Evolutionary conservation across 208 protist species (phyloP).

Genomic region (Phytomonas serpens): DNA sequence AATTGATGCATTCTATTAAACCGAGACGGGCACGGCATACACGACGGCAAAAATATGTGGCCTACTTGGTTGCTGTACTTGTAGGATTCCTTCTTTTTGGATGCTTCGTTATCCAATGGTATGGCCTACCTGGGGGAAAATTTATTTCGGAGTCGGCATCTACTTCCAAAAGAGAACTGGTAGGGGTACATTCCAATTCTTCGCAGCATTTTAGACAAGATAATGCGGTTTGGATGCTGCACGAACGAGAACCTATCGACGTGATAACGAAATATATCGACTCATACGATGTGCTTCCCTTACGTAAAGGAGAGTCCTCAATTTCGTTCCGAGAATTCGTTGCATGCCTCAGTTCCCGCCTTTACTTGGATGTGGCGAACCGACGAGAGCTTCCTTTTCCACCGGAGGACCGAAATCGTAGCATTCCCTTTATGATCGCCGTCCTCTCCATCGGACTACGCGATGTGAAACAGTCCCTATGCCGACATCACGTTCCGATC

Average conservation of each 20-base stretch:
- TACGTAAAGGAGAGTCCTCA: constrained; percentile 14
- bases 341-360: constrained; percentile 13
- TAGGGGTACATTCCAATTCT: neutral
- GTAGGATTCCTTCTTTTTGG: neutral
- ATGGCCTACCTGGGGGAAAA: neutral
- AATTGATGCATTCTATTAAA: neutral
- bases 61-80: neutral
- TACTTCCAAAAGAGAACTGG: neutral
- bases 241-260: neutral
- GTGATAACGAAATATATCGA: constrained; percentile 2
- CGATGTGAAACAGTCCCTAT: constrained; percentile 28
- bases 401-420: neutral
- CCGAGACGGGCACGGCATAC: neutral
- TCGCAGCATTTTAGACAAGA: neutral
- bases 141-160: neutral
- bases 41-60: neutral
- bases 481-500: constrained; percentile 20
- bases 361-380: constrained; percentile 14
- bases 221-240: neutral
- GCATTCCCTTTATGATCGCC: constrained; percentile 17
- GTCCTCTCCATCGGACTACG: constrained; percentile 18
- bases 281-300: constrained; percentile 12
- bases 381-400: constrained; percentile 12
- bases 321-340: constrained; percentile 22
- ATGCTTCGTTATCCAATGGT: too few relatives aligned